Evolutionary conservation across 2,329 filamentous ascomycete species (phyloP), one percentile per base, ranked within the genome.

Genomic region (Scopulariopsis brevicaulis): DNA sequence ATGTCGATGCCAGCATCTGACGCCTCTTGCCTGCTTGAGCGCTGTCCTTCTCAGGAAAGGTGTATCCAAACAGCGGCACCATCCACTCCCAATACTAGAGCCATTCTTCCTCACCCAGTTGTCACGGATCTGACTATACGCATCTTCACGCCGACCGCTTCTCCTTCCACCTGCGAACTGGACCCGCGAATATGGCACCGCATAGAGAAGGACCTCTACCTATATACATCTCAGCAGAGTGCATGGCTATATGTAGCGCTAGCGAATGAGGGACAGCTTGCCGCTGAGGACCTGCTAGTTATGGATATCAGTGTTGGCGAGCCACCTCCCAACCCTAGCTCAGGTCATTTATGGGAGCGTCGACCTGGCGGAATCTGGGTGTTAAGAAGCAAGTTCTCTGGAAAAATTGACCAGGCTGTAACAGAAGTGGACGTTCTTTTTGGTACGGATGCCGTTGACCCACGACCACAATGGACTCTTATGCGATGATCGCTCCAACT

Each of bases 391-490:
- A 85, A 89, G 71, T 80, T 89, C 60, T 87, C 86, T 20, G 77
- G 81, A 35, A 88, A 86, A 67, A 80, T 82, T 62, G 83, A 89
- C 65, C 79, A 81, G 46, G 86, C 86, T 18, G 80, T 96, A 54
- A 96, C 90, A 0, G 87, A 85, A 4, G 77, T 96, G 6, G 92
- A 96, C 67, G 83, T 96, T 6, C 77, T 96, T 7, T 96, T 95
- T 66, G 92, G 92, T 24, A 84, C 91, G 22, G 92, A 96, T 68
- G 93, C 92, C 12, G 89, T 92, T 37, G 94, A 99, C 68, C 92
- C 90, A 4, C 84, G 94, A 59, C 82, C 85, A 1, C 88, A 88
- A 35, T 99, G 94, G 94, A 77, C 84, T 59, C 71, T 97, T 59
- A 73, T 93, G 55, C 62, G 25, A 66, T 63, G 60, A 63, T 61